A percentile compares a stretch with the other conserved stretches of the same genome.
Conservation (phyloP, 78 protist species). For the Planoprotostelium fungivorum region DNA sequence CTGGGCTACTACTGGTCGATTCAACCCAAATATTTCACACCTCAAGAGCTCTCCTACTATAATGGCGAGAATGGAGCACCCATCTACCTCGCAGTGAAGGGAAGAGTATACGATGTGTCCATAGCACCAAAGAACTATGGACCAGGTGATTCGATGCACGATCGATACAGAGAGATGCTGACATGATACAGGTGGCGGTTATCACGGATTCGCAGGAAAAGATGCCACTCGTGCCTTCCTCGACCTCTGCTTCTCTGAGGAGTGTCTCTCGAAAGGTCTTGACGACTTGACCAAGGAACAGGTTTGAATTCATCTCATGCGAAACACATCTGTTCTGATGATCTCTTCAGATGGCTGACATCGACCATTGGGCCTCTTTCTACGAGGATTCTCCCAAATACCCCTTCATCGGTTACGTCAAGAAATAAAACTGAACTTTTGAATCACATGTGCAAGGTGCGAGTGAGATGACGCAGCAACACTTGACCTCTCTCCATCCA, state of each 20-base stretch:
- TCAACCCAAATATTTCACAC: no score
- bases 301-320: not conserved
- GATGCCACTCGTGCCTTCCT: slow-evolving; percentile 19
- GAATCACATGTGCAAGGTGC: no score
- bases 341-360: not conserved
- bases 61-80: slow-evolving; percentile 21
- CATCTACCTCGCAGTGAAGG: slow-evolving; percentile 29
- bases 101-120: slow-evolving; percentile 42
- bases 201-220: slow-evolving; percentile 26
- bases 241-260: not conserved
- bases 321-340: no score
- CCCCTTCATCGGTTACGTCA: not conserved
- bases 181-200: slow-evolving; percentile 26
- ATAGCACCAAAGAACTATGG: slow-evolving; percentile 23
- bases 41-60: slow-evolving; percentile 12
- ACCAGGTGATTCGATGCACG: not conserved
- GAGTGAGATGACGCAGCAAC: no score
- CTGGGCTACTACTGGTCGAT: no score
- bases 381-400: not conserved
- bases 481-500: no score
- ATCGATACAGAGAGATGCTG: no score
- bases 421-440: no score
- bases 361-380: not conserved
- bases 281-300: not conserved
- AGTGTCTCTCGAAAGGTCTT: not conserved